Conservation (phyloP, 495 filamentous ascomycete genomes). For the Astrothelium macrocarpum region DNA sequence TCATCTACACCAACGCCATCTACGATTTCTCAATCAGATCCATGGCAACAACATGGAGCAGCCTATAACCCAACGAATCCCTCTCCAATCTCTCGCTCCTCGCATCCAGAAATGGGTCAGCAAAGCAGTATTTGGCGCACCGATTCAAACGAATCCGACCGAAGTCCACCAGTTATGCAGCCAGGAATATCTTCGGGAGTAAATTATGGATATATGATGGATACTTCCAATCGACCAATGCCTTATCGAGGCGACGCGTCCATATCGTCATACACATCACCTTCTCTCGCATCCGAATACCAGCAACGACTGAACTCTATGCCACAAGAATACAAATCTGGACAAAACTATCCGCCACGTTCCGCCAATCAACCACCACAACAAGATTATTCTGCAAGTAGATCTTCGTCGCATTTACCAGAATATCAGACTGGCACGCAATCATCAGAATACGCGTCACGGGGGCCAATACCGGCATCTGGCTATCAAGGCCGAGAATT, state of each 20-base stretch:
- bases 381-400: not conserved
- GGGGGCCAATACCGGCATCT: not conserved
- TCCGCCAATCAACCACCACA: not conserved
- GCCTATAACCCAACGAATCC: not conserved
- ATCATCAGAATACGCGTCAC: not conserved
- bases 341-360: not conserved
- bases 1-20: constrained; percentile 1
- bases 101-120: not conserved
- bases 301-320: not conserved
- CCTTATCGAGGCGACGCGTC: constrained; percentile 1
- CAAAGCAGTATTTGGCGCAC: not conserved
- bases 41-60: not conserved
- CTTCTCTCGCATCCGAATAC: constrained; percentile 2
- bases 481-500: not conserved
- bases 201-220: constrained; percentile 5
- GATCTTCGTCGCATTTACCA: not conserved
- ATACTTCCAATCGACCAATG: not conserved
- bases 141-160: not conserved
- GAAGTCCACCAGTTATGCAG: not conserved
- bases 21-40: not conserved
- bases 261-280: not conserved
- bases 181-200: not conserved
- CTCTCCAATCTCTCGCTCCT: constrained; percentile 4
- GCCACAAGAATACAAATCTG: not conserved
- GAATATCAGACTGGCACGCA: not conserved